These are phyloP conservation scores for Boletus vinaceobasis DNA, from an alignment of 768 basidiomycete genomes.

Conservation along the genomic window DNA sequence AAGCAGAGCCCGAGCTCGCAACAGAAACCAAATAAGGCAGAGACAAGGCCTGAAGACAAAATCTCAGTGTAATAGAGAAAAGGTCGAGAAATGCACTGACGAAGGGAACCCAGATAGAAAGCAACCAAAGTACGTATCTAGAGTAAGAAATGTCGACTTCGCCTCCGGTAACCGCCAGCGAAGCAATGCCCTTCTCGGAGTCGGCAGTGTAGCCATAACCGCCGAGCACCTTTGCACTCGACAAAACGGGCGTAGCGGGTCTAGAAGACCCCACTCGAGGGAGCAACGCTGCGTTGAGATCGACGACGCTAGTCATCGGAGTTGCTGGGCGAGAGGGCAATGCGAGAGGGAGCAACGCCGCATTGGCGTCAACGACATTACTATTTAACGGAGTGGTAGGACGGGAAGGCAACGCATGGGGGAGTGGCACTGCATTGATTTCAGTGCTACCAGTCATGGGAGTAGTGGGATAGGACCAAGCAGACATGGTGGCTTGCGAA, in stretches of 20 bases:
- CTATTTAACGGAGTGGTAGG: background rate
- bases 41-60: slow-evolving; percentile 46
- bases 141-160: slow-evolving; percentile 54
- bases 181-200: slow-evolving; percentile 52
- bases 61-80: background rate
- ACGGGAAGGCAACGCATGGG: slow-evolving; percentile 33
- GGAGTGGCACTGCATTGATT: slow-evolving; percentile 40
- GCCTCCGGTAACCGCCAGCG: slow-evolving; percentile 42
- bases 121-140: slow-evolving; percentile 60
- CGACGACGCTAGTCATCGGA: slow-evolving; percentile 32
- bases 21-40: slow-evolving; percentile 57
- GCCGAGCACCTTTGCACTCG: slow-evolving; percentile 60
- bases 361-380: slow-evolving; percentile 42
- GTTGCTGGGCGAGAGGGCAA: slow-evolving; percentile 27
- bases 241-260: slow-evolving; percentile 51
- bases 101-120: slow-evolving; percentile 65
- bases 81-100: slow-evolving; percentile 39
- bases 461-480: slow-evolving; percentile 67
- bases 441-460: slow-evolving; percentile 41
- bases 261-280: slow-evolving; percentile 39
- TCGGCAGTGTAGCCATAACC: slow-evolving; percentile 64
- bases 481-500: slow-evolving; percentile 54
- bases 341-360: slow-evolving; percentile 37
- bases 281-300: slow-evolving; percentile 42
- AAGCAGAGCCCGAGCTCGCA: slow-evolving; percentile 37